phyloP scores from a whole-genome alignment of 2,329 filamentous ascomycete genomes.

The Trichoderma brevicompactum region DNA sequence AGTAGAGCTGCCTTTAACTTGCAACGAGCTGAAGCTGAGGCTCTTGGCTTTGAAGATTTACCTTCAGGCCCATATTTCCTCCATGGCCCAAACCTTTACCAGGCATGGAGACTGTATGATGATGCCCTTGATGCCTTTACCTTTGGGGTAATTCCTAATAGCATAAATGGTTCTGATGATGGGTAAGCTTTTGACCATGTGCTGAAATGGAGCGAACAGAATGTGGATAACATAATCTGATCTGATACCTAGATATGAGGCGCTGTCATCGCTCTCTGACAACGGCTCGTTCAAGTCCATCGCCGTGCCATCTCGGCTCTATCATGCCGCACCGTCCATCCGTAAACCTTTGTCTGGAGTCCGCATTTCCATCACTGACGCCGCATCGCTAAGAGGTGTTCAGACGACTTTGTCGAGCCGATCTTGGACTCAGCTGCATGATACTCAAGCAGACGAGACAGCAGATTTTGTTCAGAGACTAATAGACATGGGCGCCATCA shows the following conservation, averaged over 20 bases:
- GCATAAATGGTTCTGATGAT: constrained; percentile 34
- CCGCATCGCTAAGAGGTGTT: constrained; percentile 50
- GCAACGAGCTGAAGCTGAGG: constrained; percentile 28
- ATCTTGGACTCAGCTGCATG: constrained; percentile 60
- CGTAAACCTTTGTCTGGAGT: constrained; percentile 44
- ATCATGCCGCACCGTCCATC: constrained; percentile 37
- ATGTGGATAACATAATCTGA: background rate
- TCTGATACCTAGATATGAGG: constrained; percentile 38
- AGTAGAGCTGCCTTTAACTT: constrained; percentile 34
- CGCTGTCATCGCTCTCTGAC: constrained; percentile 37
- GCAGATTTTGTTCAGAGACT: constrained; percentile 58
- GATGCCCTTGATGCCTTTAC: constrained; percentile 45
- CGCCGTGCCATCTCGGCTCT: constrained; percentile 47
- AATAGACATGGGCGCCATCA: constrained; percentile 61
- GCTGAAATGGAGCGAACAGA: too few relatives aligned
- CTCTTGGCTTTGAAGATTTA: constrained; percentile 36
- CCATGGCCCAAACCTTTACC: constrained; percentile 47
- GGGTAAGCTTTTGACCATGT: constrained; percentile 32
- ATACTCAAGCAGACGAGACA: constrained; percentile 48
- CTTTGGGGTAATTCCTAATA: constrained; percentile 45
- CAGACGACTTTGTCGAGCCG: constrained; percentile 61
- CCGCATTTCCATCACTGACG: constrained; percentile 45
- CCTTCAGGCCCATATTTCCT: constrained; percentile 50
- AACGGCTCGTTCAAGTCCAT: constrained; percentile 39
- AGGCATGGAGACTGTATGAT: constrained; percentile 49